A percentile compares a stretch with the other conserved stretches of the same genome.
These are phyloP conservation scores for Barbarea vulgaris DNA, from an alignment of 345 rosid genomes.

Conservation along the genomic window DNA sequence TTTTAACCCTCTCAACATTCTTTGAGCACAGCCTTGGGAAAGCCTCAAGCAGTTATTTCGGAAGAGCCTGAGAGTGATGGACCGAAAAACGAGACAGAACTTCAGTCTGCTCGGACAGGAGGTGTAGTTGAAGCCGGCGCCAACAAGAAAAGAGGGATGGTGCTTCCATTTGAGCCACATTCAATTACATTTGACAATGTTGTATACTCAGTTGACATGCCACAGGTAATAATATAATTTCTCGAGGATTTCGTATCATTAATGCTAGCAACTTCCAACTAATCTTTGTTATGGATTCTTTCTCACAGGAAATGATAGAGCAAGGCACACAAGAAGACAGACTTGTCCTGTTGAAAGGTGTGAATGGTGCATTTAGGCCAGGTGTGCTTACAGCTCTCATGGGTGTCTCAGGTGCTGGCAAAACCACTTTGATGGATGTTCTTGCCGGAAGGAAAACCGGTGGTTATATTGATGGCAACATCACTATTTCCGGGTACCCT, in stretches of 20 bases:
- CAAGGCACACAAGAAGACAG: conserved; percentile 63
- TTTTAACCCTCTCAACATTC: conserved; percentile 21
- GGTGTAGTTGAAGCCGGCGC: conserved; percentile 19
- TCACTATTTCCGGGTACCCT: conserved; percentile 69
- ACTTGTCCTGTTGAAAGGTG: conserved; percentile 67
- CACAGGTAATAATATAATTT: conserved; percentile 49
- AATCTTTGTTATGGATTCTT: conserved; percentile 21
- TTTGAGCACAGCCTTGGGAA: conserved; percentile 56
- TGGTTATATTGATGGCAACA: conserved; percentile 70
- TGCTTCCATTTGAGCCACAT: conserved; percentile 77
- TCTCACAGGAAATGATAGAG: conserved; percentile 48
- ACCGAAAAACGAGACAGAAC: conserved; percentile 30
- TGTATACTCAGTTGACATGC: conserved; percentile 74
- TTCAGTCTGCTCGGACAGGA: conserved; percentile 34
- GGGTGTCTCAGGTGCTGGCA: conserved; percentile 89
- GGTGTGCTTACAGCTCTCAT: conserved; percentile 83
- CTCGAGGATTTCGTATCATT: conserved; percentile 1
- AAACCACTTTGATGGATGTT: conserved; percentile 89
- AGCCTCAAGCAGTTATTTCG: conserved; percentile 50
- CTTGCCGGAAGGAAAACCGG: conserved; percentile 87
- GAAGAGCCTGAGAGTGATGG: conserved; percentile 47
- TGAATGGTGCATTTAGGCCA: conserved; percentile 82
- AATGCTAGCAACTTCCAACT: conserved; percentile 10
- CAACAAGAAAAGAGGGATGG: conserved; percentile 62
- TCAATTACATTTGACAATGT: conserved; percentile 62